These are phyloP conservation scores for Rhodosporidiobolus odoratus DNA, from an alignment of 768 basidiomycete species.

Conservation along the genomic window DNA sequence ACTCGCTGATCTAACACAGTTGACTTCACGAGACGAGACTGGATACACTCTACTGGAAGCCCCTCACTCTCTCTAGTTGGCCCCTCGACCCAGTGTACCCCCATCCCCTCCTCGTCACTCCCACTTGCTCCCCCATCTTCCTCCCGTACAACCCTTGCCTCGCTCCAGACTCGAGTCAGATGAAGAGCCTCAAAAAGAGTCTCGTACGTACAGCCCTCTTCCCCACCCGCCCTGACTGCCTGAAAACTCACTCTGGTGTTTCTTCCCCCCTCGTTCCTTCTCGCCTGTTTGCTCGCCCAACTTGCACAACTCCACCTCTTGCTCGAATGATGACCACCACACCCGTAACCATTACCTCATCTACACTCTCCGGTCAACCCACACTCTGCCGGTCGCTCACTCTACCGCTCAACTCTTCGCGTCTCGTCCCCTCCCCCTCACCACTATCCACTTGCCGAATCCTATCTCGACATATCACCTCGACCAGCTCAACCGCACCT, in stretches of 20 bases:
- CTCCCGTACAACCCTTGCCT: neutral
- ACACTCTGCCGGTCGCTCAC: no score
- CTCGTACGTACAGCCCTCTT: conserved; percentile 43
- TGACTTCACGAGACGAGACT: no score
- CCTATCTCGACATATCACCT: conserved; percentile 33
- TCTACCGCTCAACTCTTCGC: conserved; percentile 13
- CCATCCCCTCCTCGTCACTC: neutral
- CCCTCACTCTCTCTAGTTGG: no score
- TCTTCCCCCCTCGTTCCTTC: neutral
- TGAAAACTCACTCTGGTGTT: neutral
- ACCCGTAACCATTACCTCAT: no score
- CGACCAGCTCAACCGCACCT: conserved; percentile 34
- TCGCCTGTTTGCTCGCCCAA: conserved; percentile 18
- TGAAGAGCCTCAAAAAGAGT: conserved; percentile 51
- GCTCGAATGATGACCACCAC: no score
- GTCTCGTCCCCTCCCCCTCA: neutral
- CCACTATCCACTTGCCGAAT: neutral
- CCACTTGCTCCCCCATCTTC: neutral
- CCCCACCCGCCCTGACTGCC: neutral
- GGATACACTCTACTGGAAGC: no score
- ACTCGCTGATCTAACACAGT: no score
- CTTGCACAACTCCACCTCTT: conserved; percentile 22
- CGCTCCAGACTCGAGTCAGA: conserved; percentile 3
- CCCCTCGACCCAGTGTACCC: neutral
- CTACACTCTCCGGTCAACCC: no score